phyloP scores from a whole-genome alignment of 2,329 filamentous ascomycete species.

The Pleurostoma richardsiae region DNA sequence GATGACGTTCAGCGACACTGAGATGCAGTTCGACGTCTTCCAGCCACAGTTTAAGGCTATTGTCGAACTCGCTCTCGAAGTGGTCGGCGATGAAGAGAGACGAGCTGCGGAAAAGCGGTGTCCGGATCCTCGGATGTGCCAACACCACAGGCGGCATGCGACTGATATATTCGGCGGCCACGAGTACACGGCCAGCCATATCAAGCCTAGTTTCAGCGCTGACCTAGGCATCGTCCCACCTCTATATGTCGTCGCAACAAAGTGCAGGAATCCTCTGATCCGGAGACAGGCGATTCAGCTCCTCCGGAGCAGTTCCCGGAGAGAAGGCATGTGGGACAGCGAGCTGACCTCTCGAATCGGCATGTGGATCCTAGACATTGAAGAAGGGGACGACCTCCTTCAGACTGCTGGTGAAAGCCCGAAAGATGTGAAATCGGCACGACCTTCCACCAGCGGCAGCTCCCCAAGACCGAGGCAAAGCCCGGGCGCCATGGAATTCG shows the following conservation, averaged over 20 bases:
- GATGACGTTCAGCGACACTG: conserved; percentile 55
- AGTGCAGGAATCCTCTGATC: conserved; percentile 53
- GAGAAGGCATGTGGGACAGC: conserved; percentile 68
- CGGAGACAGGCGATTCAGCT: conserved; percentile 58
- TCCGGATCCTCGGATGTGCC: conserved; percentile 36
- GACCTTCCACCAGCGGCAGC: conserved; percentile 18
- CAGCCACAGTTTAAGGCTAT: conserved; percentile 46
- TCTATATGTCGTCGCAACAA: conserved; percentile 61
- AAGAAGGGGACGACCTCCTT: conserved; percentile 38
- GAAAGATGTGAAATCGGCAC: conserved; percentile 4
- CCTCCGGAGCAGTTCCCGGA: conserved; percentile 51
- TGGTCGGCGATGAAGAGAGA: conserved; percentile 53
- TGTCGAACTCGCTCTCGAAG: conserved; percentile 52
- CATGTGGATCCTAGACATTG: conserved; percentile 49
- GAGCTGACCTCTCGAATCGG: conserved; percentile 51
- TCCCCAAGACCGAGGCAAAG: conserved; percentile 12
- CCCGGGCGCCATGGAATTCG: conserved; percentile 25
- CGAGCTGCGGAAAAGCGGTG: conserved; percentile 41
- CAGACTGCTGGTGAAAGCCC: conserved; percentile 20
- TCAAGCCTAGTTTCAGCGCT: conserved; percentile 59
- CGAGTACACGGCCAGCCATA: conserved; percentile 40
- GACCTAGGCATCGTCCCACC: conserved; percentile 61
- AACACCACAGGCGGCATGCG: conserved; percentile 28
- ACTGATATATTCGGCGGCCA: conserved; percentile 33
- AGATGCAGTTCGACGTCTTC: conserved; percentile 54